Percentiles rank a stretch among this genome's conserved stretches.
These are phyloP conservation scores for Aureobasidium sp. DNA, from an alignment of 2,329 filamentous ascomycete genomes.

Conservation along the genomic window DNA sequence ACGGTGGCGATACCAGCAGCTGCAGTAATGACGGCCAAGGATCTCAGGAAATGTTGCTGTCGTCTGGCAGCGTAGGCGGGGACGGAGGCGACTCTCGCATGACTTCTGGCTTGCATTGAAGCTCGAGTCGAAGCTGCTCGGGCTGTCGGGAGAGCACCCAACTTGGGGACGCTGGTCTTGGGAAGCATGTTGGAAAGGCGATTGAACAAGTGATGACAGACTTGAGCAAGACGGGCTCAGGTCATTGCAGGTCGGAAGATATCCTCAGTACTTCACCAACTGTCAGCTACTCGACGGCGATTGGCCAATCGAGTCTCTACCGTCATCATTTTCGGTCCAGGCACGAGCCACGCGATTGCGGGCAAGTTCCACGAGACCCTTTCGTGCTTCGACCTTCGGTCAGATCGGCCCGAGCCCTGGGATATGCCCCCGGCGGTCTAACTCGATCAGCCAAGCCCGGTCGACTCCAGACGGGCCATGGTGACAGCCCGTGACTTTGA, in stretches of 20 bases:
- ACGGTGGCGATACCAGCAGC: conserved; percentile 39
- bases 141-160: neutral
- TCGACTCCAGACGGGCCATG: neutral
- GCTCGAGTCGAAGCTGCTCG: conserved; percentile 19
- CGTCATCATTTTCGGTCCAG: neutral
- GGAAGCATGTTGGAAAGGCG: neutral
- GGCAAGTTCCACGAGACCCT: neutral
- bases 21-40: conserved; percentile 35
- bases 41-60: conserved; percentile 41
- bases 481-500: neutral
- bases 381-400: neutral
- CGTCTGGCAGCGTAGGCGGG: conserved; percentile 35
- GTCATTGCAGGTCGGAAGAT: neutral
- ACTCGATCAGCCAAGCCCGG: neutral
- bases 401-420: conserved; percentile 3
- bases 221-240: neutral
- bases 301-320: conserved; percentile 1
- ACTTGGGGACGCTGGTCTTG: conserved; percentile 6
- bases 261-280: neutral
- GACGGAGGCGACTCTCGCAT: conserved; percentile 21
- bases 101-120: conserved; percentile 18
- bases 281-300: neutral
- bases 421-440: too few species aligned
- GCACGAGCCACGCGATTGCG: conserved; percentile 9
- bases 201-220: neutral